Evolutionary conservation across 2,329 filamentous ascomycete species (phyloP), one percentile per base, ranked within the genome.

Genomic region (Sphaerostilbella broomeana): DNA sequence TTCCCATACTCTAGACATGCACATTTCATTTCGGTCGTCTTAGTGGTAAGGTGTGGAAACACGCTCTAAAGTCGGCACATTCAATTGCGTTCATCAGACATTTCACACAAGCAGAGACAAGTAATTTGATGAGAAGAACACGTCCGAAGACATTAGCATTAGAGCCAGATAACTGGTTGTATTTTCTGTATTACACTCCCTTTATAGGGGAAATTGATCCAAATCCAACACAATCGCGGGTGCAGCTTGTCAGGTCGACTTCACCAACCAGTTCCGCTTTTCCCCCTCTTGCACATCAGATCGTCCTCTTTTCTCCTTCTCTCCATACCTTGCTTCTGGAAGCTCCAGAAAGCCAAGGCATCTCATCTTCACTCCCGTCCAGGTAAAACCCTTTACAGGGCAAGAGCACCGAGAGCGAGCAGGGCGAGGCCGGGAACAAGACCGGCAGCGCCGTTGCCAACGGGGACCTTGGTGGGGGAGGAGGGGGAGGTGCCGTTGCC

Each of bases 371-470:
- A 10, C 8, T 35, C 35, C 21, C 8, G 27, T 13, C n/a, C 21
- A 19, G 21, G 16, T 21, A 19, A 38, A 41, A 26, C 29, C 31
- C 35, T 25, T 62, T 63, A 64, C 58, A 64, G 58, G 47, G 61
- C 60, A 47, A 63, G 40, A 42, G 51, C 59, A 43, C 48, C 57
- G 32, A 61, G 42, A 33, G 48, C 56, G 33, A 57, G 47, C 47
- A 62, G 50, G 50, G 56, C 61, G 15, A 60, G 37, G 36, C 48
- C 57, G 48, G 57, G 51, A 46, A 47, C 53, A 40, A 59, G 25
- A 35, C 48, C 51, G 37, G 56, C 57, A 38, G 59, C 61, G 36
- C 50, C 59, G 44, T 43, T n/a, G n/a, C n/a, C n/a, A n/a, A n/a
- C n/a, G n/a, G n/a, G n/a, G n/a, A n/a, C n/a, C n/a, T n/a, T 54